Conservation (phyloP, 176 grass and related monocot species). For the Bromus sterilis region DNA sequence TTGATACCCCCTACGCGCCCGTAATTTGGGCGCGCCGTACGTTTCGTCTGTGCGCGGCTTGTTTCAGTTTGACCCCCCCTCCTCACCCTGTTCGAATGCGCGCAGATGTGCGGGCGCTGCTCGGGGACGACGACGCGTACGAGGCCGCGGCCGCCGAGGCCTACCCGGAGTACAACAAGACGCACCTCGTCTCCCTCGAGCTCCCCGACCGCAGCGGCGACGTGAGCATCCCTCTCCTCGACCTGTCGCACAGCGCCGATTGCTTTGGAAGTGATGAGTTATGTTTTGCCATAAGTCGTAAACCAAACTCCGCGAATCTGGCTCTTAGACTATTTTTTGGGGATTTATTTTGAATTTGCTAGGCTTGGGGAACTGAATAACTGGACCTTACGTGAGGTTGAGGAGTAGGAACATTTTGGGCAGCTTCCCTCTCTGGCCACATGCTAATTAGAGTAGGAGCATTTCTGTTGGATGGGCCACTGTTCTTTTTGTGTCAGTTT, state of each 20-base stretch:
- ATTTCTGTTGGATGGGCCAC: neutral
- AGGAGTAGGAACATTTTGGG: neutral
- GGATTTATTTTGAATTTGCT: neutral
- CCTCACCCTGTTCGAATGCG: constrained; percentile 6
- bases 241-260: neutral
- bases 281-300: neutral
- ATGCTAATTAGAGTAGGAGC: neutral
- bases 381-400: neutral
- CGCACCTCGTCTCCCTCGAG: constrained; percentile 63
- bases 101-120: constrained; percentile 73
- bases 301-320: neutral
- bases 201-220: constrained; percentile 92
- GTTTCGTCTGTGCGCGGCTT: neutral
- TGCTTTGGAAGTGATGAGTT: neutral
- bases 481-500: neutral
- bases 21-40: neutral
- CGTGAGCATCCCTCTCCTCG: constrained; percentile 37
- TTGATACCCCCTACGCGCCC: neutral
- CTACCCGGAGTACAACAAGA: constrained; percentile 83
- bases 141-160: constrained; percentile 85
- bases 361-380: neutral
- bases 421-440: neutral
- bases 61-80: neutral
- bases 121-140: constrained; percentile 72
- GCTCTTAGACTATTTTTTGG: neutral